Evolutionary conservation across 352 stramenopile species (phyloP), one percentile per base, ranked within the genome.

Genomic region (Globisporangium megalacanthum): DNA sequence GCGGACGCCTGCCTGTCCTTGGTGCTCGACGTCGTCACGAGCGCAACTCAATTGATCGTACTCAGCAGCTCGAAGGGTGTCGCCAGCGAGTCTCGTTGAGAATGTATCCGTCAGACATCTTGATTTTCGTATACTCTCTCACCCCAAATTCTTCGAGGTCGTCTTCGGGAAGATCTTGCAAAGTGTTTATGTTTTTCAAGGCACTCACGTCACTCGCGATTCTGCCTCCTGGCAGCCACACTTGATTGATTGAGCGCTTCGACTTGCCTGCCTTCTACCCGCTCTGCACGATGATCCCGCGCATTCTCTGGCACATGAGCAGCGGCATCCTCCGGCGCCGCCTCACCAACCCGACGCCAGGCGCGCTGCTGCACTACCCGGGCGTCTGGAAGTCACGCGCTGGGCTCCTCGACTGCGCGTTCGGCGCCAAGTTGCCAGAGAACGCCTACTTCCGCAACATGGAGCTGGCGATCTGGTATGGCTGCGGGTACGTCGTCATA

Each of bases 401-500:
- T 8, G 77, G 74, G 22, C 62, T 89, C 42, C 73, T 68, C 33
- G 79, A 89, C 63, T 86, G 74, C 64, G 72, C 80, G 25, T 75
- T 81, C 20, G 64, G 61, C 63, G 59, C 57, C 25, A 83, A 72
- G 42, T 64, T 89, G 17, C 71, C 66, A 11, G 76, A 89, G 56
- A 83, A 85, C 56, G 76, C 77, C 10, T 89, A 86, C 62, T 84
- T 88, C 47, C 78, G 73, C 48, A 78, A 77, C 50, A 87, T 89
- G 77, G 79, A 89, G 67, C 65, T 86, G 47, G 72, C 79, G 7
- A 84, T 87, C 59, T 87, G 77, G 75, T 88, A 87, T 52, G 74
- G 70, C 60, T 86, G 75, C 54, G 79, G 73, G 65, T 83, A 73
- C 56, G 66, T 75, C 35, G 35, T 75, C 35, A 13, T 48, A 8